phyloP scores from a whole-genome alignment of 352 stramenopile species.

The Pythium phragmitis region DNA sequence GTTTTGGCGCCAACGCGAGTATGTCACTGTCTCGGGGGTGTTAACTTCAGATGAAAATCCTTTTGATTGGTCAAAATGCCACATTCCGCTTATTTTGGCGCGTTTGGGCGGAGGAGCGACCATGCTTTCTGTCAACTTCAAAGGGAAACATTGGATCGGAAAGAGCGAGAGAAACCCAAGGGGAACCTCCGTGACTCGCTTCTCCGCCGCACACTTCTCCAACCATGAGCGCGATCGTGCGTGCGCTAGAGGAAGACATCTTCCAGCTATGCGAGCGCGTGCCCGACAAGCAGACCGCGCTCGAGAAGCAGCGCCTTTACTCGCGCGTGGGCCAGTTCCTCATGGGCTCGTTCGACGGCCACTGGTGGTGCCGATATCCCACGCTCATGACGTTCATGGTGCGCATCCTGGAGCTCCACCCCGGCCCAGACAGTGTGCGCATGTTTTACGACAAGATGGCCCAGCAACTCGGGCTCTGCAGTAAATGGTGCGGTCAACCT shows the following conservation, averaged over 20 bases:
- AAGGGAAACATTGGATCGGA: slow-evolving; percentile 12
- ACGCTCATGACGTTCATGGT: slow-evolving; percentile 88
- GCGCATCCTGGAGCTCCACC: slow-evolving; percentile 80
- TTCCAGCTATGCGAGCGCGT: slow-evolving; percentile 33
- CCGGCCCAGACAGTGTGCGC: slow-evolving; percentile 62
- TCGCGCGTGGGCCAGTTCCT: slow-evolving; percentile 78
- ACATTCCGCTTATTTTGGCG: slow-evolving; percentile 23
- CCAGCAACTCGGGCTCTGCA: slow-evolving; percentile 54
- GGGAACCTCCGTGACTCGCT: neutral
- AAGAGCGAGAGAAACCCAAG: neutral
- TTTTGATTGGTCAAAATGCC: slow-evolving; percentile 22
- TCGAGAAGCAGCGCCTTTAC: slow-evolving; percentile 76
- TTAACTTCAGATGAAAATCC: slow-evolving; percentile 9
- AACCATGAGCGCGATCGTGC: slow-evolving; percentile 36
- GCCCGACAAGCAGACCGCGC: slow-evolving; percentile 29
- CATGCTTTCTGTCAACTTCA: slow-evolving; percentile 9
- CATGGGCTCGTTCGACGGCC: slow-evolving; percentile 55
- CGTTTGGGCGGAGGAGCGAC: neutral
- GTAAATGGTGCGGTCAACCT: slow-evolving; percentile 53
- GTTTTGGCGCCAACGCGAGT: slow-evolving; percentile 4
- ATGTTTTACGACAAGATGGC: slow-evolving; percentile 76
- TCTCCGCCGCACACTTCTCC: neutral
- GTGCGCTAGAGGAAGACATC: slow-evolving; percentile 48
- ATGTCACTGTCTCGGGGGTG: slow-evolving; percentile 4
- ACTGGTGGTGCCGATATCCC: slow-evolving; percentile 83